phyloP scores from a whole-genome alignment of 176 grass and related monocot genomes.

The Microstegium vimineum region DNA sequence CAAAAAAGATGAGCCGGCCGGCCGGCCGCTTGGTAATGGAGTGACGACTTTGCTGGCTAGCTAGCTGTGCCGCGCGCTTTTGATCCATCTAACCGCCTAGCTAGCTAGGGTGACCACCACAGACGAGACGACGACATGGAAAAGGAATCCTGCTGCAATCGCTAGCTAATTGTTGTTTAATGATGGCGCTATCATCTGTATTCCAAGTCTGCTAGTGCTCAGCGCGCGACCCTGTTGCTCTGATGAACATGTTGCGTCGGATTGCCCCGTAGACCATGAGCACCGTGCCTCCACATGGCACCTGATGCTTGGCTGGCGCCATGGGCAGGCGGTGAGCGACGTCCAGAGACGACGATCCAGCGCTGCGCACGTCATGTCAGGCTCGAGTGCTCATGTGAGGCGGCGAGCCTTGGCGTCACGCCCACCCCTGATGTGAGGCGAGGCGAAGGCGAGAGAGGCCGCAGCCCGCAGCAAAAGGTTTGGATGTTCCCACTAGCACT shows the following conservation, averaged over 20 bases:
- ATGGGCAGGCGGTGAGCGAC: too few relatives aligned
- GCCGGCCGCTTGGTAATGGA: not conserved
- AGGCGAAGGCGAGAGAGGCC: not conserved
- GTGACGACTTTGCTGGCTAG: not conserved
- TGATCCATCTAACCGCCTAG: slow-evolving; percentile 31
- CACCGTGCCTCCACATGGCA: too few relatives aligned
- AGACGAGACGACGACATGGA: not conserved
- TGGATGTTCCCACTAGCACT: slow-evolving; percentile 22
- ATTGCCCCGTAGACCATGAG: too few relatives aligned
- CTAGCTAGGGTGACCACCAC: not conserved
- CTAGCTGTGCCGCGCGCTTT: slow-evolving; percentile 4
- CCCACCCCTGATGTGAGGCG: slow-evolving; percentile 5
- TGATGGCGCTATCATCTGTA: not conserved
- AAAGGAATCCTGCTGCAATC: slow-evolving; percentile 6
- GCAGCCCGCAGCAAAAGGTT: slow-evolving; percentile 17
- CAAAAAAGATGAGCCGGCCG: slow-evolving; percentile 9
- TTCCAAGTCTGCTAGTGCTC: not conserved
- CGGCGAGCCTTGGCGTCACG: slow-evolving; percentile 5
- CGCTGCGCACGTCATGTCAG: not conserved
- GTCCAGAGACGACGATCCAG: too few relatives aligned
- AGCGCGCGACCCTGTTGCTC: not conserved
- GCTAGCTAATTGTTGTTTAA: slow-evolving; percentile 28
- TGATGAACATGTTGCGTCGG: too few relatives aligned
- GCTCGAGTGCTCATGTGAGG: not conserved
- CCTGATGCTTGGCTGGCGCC: too few relatives aligned